phyloP scores from a whole-genome alignment of 2,329 filamentous ascomycete genomes.

The Ophiognomonia clavigignenti-juglandacearum region DNA sequence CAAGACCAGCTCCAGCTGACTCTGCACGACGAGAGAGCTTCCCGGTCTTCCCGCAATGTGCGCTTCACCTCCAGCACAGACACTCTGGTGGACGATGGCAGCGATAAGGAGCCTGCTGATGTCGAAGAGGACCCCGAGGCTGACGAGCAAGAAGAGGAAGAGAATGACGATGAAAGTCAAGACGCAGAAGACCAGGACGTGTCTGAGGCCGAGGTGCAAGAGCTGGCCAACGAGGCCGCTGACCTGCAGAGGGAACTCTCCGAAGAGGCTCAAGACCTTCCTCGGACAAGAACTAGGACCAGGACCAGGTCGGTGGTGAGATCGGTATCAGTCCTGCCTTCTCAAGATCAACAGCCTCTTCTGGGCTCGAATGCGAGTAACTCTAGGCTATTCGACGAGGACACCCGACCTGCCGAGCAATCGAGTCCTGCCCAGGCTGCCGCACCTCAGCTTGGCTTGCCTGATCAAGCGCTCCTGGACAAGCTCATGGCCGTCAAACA shows the following conservation, averaged over 20 bases:
- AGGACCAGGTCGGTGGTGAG: not conserved
- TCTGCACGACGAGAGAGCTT: slow-evolving; percentile 6
- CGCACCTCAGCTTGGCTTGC: not conserved
- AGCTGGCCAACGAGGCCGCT: slow-evolving; percentile 32
- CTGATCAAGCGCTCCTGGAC: slow-evolving; percentile 12
- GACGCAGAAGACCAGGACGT: slow-evolving; percentile 15
- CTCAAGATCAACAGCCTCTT: not conserved
- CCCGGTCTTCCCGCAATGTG: slow-evolving; percentile 4
- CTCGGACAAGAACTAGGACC: not conserved
- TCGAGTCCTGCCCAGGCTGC: not conserved
- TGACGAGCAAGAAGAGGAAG: slow-evolving; percentile 19
- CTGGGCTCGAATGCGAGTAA: slow-evolving; percentile 18
- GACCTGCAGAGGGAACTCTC: slow-evolving; percentile 10
- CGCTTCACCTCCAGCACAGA: slow-evolving; percentile 5
- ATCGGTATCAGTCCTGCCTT: not conserved
- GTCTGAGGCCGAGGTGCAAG: slow-evolving; percentile 18
- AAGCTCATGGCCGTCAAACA: slow-evolving; percentile 20
- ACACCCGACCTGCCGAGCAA: not conserved
- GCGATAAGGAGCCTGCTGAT: not conserved
- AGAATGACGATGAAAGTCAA: slow-evolving; percentile 21
- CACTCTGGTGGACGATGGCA: slow-evolving; percentile 12
- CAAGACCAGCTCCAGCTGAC: slow-evolving; percentile 16
- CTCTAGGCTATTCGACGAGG: not conserved
- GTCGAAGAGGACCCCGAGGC: slow-evolving; percentile 18
- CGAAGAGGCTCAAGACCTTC: slow-evolving; percentile 20